Base-by-base conservation (phyloP, 768 basidiomycete species). In the Mycena vitilis region DNA sequence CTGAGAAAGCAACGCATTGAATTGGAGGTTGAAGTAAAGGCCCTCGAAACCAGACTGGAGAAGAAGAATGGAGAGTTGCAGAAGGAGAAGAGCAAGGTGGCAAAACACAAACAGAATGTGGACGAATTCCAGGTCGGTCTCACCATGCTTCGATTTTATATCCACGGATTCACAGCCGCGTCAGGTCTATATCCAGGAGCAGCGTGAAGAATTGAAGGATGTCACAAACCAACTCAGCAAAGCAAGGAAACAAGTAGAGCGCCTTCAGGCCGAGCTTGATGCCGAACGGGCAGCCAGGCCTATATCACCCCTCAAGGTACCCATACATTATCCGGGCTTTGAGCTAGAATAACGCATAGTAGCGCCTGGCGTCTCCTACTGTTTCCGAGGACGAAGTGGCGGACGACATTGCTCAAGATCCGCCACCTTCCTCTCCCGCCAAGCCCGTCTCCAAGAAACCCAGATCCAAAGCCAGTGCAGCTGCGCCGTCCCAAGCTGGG, bases 1-100 rank as follows among this genome's bases (percentile, higher is more conserved):
- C 78, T 85, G 59, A 83, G 88, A 48, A 89, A 88, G 74, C 80
- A 82, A 63, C 85, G 86, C 12, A 79, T 84, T 12, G 85, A 88
- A 38, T 80, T 93, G 13, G 89, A 93, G 64, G 78, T 85, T 4
- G 79, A 87, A 63, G 79, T 88, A 18, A 80, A 81, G 62, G 84
- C 87, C 45, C 76, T 89, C 10, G 82, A 84, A 71, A 74, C 76
- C 42, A 75, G 78, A 22, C 72, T 81, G 22, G 73, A 79, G 16
- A 80, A 82, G 49, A 76, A 78, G 51, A 76, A 77, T 40, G 82
- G 80, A 60, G 79, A 82, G 37, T 63, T 83, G 16, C 81, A 84
- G 60, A 88, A 86, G 62, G 80, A 83, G 60, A 81, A 80, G 66
- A 78, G 73, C 34, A 83, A 79, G 65, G 73, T 81, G 15, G 81